phyloP scores from a whole-genome alignment of 306 rosid genomes.

The Vigna unguiculata region DNA sequence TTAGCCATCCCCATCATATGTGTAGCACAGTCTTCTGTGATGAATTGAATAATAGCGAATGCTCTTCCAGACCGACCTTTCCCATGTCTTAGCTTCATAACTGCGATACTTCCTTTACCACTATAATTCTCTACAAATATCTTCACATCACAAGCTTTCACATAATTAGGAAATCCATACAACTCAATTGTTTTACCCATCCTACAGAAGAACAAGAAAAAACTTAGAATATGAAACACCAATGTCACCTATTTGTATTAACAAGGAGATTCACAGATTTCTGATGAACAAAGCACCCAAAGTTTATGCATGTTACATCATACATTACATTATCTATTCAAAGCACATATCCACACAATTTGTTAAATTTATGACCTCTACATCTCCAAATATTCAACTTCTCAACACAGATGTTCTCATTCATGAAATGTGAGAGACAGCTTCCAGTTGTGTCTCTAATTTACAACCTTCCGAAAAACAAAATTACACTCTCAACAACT shows the following conservation, averaged over 20 bases:
- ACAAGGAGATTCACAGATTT: conserved; percentile 17
- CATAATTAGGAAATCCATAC: conserved; percentile 64
- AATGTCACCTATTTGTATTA: conserved; percentile 1
- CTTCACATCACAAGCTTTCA: conserved; percentile 40
- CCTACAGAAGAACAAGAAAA: conserved; percentile 13
- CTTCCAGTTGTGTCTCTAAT: neutral
- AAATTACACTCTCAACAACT: neutral
- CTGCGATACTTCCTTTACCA: conserved; percentile 66
- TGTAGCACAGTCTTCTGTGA: conserved; percentile 42
- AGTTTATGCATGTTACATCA: neutral
- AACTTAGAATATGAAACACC: neutral
- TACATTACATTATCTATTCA: neutral
- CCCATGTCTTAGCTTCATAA: conserved; percentile 57
- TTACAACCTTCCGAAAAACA: too few species aligned
- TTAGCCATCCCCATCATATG: conserved; percentile 44
- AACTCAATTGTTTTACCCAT: conserved; percentile 78
- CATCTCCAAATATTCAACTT: neutral
- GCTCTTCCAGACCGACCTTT: conserved; percentile 46
- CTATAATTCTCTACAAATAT: conserved; percentile 57
- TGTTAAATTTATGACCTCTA: neutral
- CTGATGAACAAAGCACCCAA: neutral
- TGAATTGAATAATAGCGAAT: conserved; percentile 76
- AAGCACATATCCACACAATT: neutral
- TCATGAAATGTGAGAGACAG: neutral
- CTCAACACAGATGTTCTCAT: neutral